Conservation (phyloP, 192 early-diverging fungal species). For the Glomus cerebriforme region DNA sequence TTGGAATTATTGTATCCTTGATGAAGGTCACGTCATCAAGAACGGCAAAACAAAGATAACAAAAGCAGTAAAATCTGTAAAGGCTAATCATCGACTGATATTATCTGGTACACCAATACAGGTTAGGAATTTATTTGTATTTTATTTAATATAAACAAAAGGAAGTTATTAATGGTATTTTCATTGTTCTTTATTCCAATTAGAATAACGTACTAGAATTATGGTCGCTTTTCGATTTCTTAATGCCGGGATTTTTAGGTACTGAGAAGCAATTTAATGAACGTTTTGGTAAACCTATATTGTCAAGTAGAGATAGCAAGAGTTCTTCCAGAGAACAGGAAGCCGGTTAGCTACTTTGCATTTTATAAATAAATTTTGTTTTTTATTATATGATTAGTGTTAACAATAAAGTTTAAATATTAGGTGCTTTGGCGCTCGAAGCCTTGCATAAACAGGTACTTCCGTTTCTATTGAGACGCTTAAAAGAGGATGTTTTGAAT, state of each 20-base stretch:
- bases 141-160: background rate
- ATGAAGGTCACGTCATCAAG: constrained; percentile 98
- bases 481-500: constrained; percentile 97
- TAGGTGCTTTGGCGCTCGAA: constrained; percentile 85
- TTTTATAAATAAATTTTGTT: background rate
- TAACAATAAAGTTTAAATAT: background rate
- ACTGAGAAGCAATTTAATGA: constrained; percentile 95
- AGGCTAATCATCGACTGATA: constrained; percentile 86
- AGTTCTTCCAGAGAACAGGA: constrained; percentile 66
- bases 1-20: constrained; percentile 96
- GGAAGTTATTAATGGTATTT: background rate
- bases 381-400: background rate
- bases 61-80: constrained; percentile 86
- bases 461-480: constrained; percentile 91
- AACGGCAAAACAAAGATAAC: constrained; percentile 95
- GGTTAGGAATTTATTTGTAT: constrained; percentile 29
- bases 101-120: constrained; percentile 97
- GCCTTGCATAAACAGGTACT: constrained; percentile 95
- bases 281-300: constrained; percentile 89
- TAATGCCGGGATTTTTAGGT: constrained; percentile 98
- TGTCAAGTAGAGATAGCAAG: constrained; percentile 88
- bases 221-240: constrained; percentile 97
- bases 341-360: constrained; percentile 44
- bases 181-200: constrained; percentile 53
- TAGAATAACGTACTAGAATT: constrained; percentile 97